A percentile compares a stretch with the other conserved stretches of the same genome.
phyloP scores from a whole-genome alignment of 2,329 filamentous ascomycete genomes.

The Aspergillus ochraceoroseus region DNA sequence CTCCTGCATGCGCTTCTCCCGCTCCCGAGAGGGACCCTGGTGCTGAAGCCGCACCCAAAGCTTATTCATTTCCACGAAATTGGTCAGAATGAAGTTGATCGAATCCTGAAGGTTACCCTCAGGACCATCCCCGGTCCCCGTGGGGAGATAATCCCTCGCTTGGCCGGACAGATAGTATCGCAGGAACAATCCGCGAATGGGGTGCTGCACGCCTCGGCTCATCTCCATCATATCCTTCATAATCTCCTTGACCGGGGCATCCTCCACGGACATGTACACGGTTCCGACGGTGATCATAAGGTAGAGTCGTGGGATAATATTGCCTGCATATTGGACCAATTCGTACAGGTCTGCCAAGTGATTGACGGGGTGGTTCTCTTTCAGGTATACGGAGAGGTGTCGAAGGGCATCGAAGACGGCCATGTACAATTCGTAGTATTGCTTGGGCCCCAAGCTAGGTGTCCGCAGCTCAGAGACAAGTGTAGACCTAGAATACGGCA shows the following conservation, averaged over 20 bases:
- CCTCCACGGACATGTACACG: slow-evolving; percentile 97
- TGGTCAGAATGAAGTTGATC: slow-evolving; percentile 95
- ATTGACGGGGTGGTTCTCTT: slow-evolving; percentile 95
- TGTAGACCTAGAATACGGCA: slow-evolving; percentile 64
- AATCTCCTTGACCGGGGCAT: slow-evolving; percentile 97
- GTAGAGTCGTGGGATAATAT: slow-evolving; percentile 92
- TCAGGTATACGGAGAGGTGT: slow-evolving; percentile 91
- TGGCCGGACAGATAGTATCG: slow-evolving; percentile 96
- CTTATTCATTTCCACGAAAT: slow-evolving; percentile 99
- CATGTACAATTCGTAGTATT: slow-evolving; percentile 99
- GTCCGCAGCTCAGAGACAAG: slow-evolving; percentile 97
- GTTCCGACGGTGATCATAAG: slow-evolving; percentile 99
- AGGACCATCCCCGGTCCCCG: slow-evolving; percentile 76
- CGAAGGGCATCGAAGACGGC: slow-evolving; percentile 95
- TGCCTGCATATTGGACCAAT: slow-evolving; percentile 94
- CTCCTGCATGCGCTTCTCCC: slow-evolving; percentile 89
- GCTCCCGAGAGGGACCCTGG: slow-evolving; percentile 90
- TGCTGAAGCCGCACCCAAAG: slow-evolving; percentile 96
- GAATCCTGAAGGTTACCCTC: slow-evolving; percentile 96
- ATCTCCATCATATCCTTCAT: slow-evolving; percentile 99
- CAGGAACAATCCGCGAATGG: slow-evolving; percentile 88
- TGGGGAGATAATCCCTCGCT: slow-evolving; percentile 81
- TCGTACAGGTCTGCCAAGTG: slow-evolving; percentile 98
- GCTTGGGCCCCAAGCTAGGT: slow-evolving; percentile 94
- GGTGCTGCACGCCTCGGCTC: slow-evolving; percentile 96